Conservation (phyloP, 164 flowering plant species). For the Nelumbo lutea region DNA sequence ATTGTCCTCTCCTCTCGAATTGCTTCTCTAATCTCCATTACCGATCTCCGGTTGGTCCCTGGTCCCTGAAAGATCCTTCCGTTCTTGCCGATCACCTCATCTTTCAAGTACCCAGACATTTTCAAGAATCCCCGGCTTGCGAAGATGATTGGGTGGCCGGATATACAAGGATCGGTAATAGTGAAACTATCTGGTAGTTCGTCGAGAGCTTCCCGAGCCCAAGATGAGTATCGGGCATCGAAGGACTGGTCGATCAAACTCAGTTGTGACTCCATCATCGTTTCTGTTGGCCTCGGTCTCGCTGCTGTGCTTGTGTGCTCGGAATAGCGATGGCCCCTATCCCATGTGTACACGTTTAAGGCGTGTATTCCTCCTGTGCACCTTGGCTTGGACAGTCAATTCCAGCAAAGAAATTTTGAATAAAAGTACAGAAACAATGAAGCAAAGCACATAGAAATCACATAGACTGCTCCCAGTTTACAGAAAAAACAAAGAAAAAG, state of each 20-base stretch:
- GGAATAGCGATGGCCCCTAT: slow-evolving; percentile 21
- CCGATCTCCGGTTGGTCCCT: slow-evolving; percentile 53
- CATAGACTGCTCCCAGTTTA: neutral
- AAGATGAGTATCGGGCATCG: slow-evolving; percentile 40
- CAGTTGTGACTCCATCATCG: slow-evolving; percentile 45
- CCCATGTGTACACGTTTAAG: slow-evolving; percentile 36
- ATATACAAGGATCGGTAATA: slow-evolving; percentile 77
- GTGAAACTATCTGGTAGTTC: slow-evolving; percentile 65
- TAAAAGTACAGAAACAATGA: neutral
- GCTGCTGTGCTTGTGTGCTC: slow-evolving; percentile 3
- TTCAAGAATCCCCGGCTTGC: slow-evolving; percentile 79
- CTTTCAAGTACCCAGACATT: slow-evolving; percentile 64
- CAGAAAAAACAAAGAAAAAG: no score
- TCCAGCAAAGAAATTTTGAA: neutral
- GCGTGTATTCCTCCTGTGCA: slow-evolving; percentile 13
- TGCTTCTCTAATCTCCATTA: slow-evolving; percentile 77
- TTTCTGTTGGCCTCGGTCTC: slow-evolving; percentile 1
- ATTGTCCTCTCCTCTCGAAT: slow-evolving; percentile 56
- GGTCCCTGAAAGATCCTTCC: slow-evolving; percentile 88
- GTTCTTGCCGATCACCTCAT: slow-evolving; percentile 75
- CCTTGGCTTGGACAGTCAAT: slow-evolving; percentile 10
- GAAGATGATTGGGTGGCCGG: slow-evolving; percentile 88
- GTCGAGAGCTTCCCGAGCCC: slow-evolving; percentile 60
- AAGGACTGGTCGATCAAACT: slow-evolving; percentile 51
- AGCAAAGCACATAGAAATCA: neutral